Conservation (phyloP, 345 rosid genomes). For the Salix purpurea region DNA sequence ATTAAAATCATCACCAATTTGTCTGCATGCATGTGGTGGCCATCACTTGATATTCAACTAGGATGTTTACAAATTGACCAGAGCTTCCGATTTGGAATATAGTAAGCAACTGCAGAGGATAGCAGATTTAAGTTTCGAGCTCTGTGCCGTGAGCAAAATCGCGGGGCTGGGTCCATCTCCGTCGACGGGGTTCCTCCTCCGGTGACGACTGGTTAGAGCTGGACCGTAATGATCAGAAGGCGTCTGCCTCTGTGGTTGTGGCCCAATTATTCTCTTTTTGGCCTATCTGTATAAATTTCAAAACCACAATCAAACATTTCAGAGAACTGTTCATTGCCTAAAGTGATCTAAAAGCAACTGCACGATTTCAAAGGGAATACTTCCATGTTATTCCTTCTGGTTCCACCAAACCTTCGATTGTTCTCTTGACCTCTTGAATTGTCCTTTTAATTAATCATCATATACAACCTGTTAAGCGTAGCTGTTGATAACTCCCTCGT, state of each 20-base stretch:
- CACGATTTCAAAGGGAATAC: slow-evolving; percentile 12
- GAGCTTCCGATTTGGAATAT: no score
- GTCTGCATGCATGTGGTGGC: no score
- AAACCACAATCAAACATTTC: slow-evolving; percentile 15
- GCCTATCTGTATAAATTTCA: background rate
- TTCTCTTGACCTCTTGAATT: background rate
- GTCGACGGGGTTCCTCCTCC: background rate
- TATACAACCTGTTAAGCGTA: background rate
- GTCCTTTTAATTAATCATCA: background rate
- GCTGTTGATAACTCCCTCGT: background rate
- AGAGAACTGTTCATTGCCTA: background rate
- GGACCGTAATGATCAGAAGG: background rate
- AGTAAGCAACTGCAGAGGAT: no score
- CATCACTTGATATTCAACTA: no score
- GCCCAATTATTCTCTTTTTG: slow-evolving; percentile 19
- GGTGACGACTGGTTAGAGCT: background rate
- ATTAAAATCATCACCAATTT: no score
- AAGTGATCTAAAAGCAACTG: slow-evolving; percentile 25
- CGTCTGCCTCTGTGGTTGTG: background rate
- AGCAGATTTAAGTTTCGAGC: no score
- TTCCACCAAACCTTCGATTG: slow-evolving; percentile 5
- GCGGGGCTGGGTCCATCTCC: background rate
- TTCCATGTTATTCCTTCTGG: background rate
- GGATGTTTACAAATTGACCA: no score
- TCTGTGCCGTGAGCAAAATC: background rate